Percentiles rank a stretch among this genome's conserved stretches.
phyloP scores from a whole-genome alignment of 2,329 filamentous ascomycete genomes.

The Aspergillus felis region DNA sequence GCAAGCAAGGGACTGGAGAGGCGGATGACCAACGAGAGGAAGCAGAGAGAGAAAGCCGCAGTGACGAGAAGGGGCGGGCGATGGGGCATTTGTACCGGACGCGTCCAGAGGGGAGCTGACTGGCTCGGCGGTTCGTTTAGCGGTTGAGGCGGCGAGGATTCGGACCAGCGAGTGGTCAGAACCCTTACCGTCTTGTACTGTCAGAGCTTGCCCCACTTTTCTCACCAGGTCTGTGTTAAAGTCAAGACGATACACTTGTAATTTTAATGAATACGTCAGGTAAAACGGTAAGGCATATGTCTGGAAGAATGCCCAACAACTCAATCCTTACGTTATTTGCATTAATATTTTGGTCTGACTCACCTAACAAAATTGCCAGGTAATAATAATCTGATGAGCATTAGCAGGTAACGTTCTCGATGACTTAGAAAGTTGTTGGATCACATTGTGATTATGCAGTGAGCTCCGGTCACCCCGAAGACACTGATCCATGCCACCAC shows the following conservation, averaged over 20 bases:
- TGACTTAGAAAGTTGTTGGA: not conserved
- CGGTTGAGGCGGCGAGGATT: slow-evolving; percentile 13
- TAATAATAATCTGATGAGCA: not conserved
- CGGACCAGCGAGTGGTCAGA: slow-evolving; percentile 12
- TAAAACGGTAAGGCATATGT: not conserved
- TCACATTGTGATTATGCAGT: not conserved
- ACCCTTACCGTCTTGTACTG: slow-evolving; percentile 14
- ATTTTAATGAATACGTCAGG: not conserved
- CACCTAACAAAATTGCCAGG: not conserved
- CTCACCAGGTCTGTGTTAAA: not conserved
- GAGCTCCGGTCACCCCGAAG: not conserved
- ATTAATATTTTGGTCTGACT: not conserved
- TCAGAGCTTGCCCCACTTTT: slow-evolving; percentile 14
- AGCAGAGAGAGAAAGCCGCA: slow-evolving; percentile 35
- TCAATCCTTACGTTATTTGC: not conserved
- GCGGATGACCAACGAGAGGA: slow-evolving; percentile 40
- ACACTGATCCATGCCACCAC: not conserved
- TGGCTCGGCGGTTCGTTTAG: slow-evolving; percentile 21
- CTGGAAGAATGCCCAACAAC: not conserved
- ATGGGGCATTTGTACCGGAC: slow-evolving; percentile 41
- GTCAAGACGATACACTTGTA: not conserved
- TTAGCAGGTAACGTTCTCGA: not conserved
- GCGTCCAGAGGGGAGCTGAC: slow-evolving; percentile 19
- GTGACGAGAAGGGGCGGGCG: slow-evolving; percentile 32
- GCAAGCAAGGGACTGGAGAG: slow-evolving; percentile 27